Evolutionary conservation across 2,329 filamentous ascomycete species (phyloP), one percentile per base, ranked within the genome.

Genomic region (Neofusicoccum parvum): DNA sequence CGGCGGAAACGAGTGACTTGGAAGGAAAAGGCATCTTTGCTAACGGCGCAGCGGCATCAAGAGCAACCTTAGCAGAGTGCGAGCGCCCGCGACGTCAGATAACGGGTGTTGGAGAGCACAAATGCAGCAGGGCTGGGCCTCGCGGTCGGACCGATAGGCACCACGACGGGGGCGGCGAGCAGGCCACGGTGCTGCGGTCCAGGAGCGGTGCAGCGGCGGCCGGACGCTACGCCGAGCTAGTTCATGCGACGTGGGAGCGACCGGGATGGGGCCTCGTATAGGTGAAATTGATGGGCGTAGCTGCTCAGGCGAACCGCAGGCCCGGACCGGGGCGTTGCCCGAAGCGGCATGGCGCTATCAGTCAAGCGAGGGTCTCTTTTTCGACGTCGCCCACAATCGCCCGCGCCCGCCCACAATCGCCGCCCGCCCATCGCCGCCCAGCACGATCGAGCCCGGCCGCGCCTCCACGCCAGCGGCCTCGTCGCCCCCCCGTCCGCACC

Each of bases 1-100:
- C 64, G 63, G 10, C 69, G 51, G 48, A 70, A 60, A 37, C 56
- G 56, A 60, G 56, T 10, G 14, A 34, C n/a, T 53, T 39, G 15
- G 65, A 64, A 49, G 72, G 64, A 50, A 73, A 49, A 23, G 65
- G 65, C 67, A 70, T 70, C 37, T 20, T 56, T 23, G 51, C 46
- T 51, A 43, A 2, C 15, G 41, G 23, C 9, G 39, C 14, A 17
- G 46, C 60, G 17, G 17, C 23, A 37, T 15, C n/a, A 9, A 53
- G 49, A 53, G 49, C 41, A 45, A 17, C 34, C n/a, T 14, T 27
- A 17, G 32, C n/a, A 53, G 17, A 51, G 34, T 12, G 5, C 4
- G 9, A 37, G 32, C 41, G 41, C 41, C 43, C 27, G 41, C 56
- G 41, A 37, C 41, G 43, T 48, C 32, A 23, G 43, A 48, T 60